phyloP scores from a whole-genome alignment of 1,139 yeast genomes.

The Candida glucosophila region DNA sequence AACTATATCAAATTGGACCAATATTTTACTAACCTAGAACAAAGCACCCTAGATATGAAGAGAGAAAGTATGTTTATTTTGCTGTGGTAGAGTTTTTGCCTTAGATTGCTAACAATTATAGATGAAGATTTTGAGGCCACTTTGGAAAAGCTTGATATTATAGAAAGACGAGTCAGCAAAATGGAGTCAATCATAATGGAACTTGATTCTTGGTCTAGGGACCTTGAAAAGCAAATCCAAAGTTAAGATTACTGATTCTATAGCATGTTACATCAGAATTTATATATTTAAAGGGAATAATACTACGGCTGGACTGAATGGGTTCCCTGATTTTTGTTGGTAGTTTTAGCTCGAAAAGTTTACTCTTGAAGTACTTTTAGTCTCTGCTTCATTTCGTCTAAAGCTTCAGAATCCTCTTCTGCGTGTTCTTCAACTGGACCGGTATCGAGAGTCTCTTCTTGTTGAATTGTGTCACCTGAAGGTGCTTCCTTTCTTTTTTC shows the following conservation, averaged over 20 bases:
- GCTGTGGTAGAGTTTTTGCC: conserved; percentile 31
- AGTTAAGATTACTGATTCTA: neutral
- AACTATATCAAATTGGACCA: conserved; percentile 49
- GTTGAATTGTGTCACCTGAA: conserved; percentile 67
- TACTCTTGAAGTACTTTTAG: conserved; percentile 78
- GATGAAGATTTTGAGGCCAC: conserved; percentile 24
- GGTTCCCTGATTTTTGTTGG: no score
- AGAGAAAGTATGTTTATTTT: conserved; percentile 35
- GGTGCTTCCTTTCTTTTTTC: conserved; percentile 38
- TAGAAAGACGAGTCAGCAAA: conserved; percentile 38
- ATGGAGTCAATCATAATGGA: conserved; percentile 43
- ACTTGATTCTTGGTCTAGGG: conserved; percentile 52
- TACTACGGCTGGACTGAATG: no score
- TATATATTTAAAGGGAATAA: no score
- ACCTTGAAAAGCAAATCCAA: conserved; percentile 22
- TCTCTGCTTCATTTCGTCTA: conserved; percentile 84
- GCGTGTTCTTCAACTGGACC: conserved; percentile 89
- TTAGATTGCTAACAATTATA: conserved; percentile 8
- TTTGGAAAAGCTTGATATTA: conserved; percentile 21
- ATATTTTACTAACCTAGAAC: conserved; percentile 30
- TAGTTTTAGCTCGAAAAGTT: neutral
- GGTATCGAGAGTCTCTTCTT: conserved; percentile 20
- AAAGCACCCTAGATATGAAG: conserved; percentile 21
- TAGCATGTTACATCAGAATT: no score
- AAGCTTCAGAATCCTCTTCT: conserved; percentile 56